Base-by-base conservation (phyloP, 805 yeast species). In the Pichia phayaonensis region DNA sequence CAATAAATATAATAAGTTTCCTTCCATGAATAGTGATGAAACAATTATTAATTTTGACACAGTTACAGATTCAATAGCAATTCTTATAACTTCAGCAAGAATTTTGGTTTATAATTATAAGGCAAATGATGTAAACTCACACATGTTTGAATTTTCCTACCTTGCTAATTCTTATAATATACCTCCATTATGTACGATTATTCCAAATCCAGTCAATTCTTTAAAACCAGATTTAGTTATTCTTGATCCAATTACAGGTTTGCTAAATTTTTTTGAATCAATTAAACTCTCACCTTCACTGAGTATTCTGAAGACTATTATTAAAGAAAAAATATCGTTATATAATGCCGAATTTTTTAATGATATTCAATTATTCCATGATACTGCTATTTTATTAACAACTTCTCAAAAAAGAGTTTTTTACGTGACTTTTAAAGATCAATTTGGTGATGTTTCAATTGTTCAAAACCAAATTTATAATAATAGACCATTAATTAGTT, bases 171-270 rank as follows among this genome's bases (percentile, higher is more conserved):
- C 61, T 45, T 44, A 59, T 27, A 62, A 60, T 8, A 56, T 68
- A 36, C 58, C 69, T 10, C 83, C 84, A 1, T 63, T 81, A 49
- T 86, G 85, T 1, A 72, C 76, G 6, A 64, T 86, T 38, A 79
- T 86, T 1, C 83, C 92, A 4, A 65, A 79, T 8, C 75, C 77
- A 4, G 80, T 82, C 2, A 60, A 68, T 22, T 53, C 62, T 2
- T 74, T 73, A 47, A 64, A 71, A 16, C 92, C 95, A 0, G 96
- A 96, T 11, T 66, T 89, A 40, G 81, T 85, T 8, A 76, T 84
- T 7, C 72, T 87, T 21, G 79, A 83, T 59, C 71, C 83, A 0
- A 62, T 71, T 20, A 58, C 79, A 0, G 95, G 96, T 0, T 61
- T 65, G 20, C 65, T 86, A 45, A 74, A 76, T 24, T 90, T 83